Evolutionary conservation across 129 eudicot species (phyloP), one percentile per base, ranked within the genome.

Genomic region (Tanacetum coccineum): DNA sequence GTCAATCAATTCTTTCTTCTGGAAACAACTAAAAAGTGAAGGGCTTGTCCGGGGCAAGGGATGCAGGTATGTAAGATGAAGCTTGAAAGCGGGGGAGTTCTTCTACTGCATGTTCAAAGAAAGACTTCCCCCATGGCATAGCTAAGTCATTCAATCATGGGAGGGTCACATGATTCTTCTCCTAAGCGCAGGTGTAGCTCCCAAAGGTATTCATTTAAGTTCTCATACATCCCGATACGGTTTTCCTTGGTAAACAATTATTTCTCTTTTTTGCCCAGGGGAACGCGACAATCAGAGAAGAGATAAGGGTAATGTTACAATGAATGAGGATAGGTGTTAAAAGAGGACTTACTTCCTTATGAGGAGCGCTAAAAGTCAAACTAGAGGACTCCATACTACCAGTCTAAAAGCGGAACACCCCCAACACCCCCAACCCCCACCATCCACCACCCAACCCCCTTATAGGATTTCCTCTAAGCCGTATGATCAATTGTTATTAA

Each of bases 41-140:
- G 25, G 48, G 46, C 1, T 46, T 67, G 55, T 77, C 67, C 82
- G 78, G 26, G 87, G 25, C 25, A 22, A 22, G 25, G 25, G 25
- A 22, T 22, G 25, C 25, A 22, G 25, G 25, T 0, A 22, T 22
- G 25, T 22, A 22, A 22, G 2, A 22, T 22, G 25, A 22, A 2
- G 25, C 25, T 22, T 22, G 25, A 22, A 22, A 22, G 25, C 2
- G 25, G 25, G 25, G 25, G 25, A 22, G 25, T 22, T 22, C 25
- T 22, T 22, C 25, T 22, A 22, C 25, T 22, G 25, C 25, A 22
- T 53, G 59, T 53, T 53, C 59, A 53, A 21, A 53, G 59, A 53
- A 53, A 53, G 59, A 53, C 59, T 53, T 17, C 9, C 9, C 59
- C 3, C 59, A 53, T 53, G 21, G 3, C 59, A 53, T 53, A 53